Evolutionary conservation across 257 asterid genomes (phyloP).

Genomic region (Ligustrum vulgare): DNA sequence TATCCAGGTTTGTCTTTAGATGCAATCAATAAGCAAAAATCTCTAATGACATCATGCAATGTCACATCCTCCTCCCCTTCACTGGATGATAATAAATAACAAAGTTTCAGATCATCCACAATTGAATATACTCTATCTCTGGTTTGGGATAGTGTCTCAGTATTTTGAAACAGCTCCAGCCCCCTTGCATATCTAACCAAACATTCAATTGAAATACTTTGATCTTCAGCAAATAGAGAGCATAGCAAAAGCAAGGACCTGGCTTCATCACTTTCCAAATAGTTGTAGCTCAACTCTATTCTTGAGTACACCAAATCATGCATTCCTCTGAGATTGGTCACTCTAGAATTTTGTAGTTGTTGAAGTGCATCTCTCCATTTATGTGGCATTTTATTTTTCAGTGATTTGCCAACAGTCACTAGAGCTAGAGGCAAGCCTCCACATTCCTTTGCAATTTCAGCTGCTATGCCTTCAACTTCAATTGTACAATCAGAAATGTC

Average conservation of each 20-base stretch:
- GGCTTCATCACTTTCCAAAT: conserved; percentile 19
- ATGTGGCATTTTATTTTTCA: background rate
- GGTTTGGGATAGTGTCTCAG: background rate
- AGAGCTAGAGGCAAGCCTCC: conserved; percentile 35
- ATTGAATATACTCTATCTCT: conserved; percentile 15
- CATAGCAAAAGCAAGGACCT: conserved; percentile 20
- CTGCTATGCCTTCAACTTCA: background rate
- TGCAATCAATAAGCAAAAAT: conserved; percentile 7
- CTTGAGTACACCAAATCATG: conserved; percentile 7
- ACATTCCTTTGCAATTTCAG: conserved; percentile 21
- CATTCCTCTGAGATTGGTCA: conserved; percentile 12
- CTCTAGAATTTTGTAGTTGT: background rate
- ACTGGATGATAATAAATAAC: conserved; percentile 5
- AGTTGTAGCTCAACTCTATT: conserved; percentile 23
- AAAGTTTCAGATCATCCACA: background rate
- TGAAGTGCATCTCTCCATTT: conserved; percentile 26
- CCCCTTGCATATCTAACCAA: conserved; percentile 21
- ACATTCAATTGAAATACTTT: background rate
- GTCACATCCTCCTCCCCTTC: background rate
- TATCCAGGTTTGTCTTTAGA: conserved; percentile 14
- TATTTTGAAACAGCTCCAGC: background rate
- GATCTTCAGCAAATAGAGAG: conserved; percentile 20
- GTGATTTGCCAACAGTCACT: conserved; percentile 24
- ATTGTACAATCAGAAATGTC: conserved; percentile 13
- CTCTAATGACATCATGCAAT: conserved; percentile 24